Conservation (phyloP, 2,329 filamentous ascomycete species). For the Claviceps sp. region DNA sequence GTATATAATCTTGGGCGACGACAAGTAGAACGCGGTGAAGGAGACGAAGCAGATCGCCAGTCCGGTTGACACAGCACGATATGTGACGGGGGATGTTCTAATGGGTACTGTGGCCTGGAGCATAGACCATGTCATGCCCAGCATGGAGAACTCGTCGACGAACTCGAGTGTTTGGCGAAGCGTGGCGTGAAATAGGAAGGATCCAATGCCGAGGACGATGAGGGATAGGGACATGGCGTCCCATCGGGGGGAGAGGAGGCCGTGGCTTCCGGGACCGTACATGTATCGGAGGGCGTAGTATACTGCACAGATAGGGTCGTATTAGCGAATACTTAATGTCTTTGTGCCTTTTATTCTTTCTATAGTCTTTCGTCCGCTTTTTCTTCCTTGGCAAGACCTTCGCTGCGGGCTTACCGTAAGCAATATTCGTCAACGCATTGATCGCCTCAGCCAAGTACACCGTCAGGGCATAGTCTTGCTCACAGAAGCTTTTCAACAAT, state of each 20-base stretch:
- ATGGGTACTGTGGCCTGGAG: conserved; percentile 35
- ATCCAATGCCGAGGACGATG: conserved; percentile 27
- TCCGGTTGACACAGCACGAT: conserved; percentile 18
- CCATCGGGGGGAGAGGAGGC: conserved; percentile 17
- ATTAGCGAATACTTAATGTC: not conserved
- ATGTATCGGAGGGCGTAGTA: conserved; percentile 27
- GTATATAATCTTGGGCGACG: conserved; percentile 28
- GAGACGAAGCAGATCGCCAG: conserved; percentile 28
- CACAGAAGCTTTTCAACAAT: conserved; percentile 19
- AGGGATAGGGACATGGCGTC: conserved; percentile 30
- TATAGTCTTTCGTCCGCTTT: no score
- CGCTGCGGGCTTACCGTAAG: conserved; percentile 23
- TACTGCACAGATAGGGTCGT: conserved; percentile 15
- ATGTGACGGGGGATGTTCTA: conserved; percentile 24
- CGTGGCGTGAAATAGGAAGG: conserved; percentile 30
- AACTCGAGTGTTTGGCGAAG: conserved; percentile 29
- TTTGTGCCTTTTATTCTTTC: not conserved
- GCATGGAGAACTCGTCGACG: conserved; percentile 46
- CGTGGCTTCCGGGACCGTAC: conserved; percentile 17
- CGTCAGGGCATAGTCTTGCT: conserved; percentile 35
- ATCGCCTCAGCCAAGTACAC: conserved; percentile 30
- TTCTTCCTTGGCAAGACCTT: conserved; percentile 20
- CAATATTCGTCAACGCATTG: conserved; percentile 27
- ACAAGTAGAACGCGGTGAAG: conserved; percentile 29
- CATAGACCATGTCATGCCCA: conserved; percentile 37